phyloP scores from a whole-genome alignment of 192 early-diverging fungal species.

The Thoreauomyces humboldtii region DNA sequence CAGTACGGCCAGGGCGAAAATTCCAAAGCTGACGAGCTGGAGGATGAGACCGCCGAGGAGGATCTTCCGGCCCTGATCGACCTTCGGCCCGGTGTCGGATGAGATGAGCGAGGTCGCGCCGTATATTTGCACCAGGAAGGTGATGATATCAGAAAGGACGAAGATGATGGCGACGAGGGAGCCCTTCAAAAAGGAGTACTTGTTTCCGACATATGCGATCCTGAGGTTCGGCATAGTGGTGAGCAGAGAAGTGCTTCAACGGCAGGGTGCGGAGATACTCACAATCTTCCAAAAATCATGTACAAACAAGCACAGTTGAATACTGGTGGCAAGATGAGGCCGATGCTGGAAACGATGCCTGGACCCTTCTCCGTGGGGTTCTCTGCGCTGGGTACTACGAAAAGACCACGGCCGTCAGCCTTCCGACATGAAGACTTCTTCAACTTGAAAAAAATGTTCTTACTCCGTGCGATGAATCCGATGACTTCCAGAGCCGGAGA shows the following conservation, averaged over 20 bases:
- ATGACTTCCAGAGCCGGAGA: no score
- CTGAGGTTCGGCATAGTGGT: no score
- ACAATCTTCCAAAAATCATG: not conserved
- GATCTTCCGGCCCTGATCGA: not conserved
- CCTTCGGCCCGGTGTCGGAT: not conserved
- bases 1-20: not conserved
- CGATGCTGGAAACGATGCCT: not conserved
- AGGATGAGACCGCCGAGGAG: not conserved
- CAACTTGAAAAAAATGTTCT: no score
- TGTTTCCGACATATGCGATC: not conserved
- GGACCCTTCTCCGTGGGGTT: not conserved
- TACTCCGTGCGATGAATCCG: no score
- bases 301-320: not conserved
- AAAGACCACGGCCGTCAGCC: no score
- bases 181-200: constrained; percentile 3
- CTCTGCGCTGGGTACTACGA: no score
- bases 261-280: no score
- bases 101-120: not conserved
- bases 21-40: not conserved
- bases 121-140: not conserved
- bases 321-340: not conserved
- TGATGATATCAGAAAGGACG: not conserved
- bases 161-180: not conserved
- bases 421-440: no score
- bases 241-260: no score